Evolutionary conservation across 2,329 filamentous ascomycete genomes (phyloP), one percentile per base, ranked within the genome.

Genomic region (Harringtonia aguacate): DNA sequence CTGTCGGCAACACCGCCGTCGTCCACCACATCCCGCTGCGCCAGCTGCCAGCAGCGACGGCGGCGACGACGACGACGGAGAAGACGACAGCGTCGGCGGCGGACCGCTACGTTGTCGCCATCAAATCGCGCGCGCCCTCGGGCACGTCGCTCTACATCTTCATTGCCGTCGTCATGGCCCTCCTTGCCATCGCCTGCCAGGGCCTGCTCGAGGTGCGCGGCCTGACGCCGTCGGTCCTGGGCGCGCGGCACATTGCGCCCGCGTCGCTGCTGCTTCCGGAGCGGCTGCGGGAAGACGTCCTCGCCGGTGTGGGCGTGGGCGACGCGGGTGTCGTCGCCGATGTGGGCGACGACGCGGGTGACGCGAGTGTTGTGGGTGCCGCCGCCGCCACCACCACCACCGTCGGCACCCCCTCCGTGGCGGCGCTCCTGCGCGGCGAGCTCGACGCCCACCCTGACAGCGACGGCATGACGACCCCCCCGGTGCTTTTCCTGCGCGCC

Each of bases 1-100:
- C 84, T 39, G 79, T 94, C 53, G 82, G 79, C 48, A 89, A 88
- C 58, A 85, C 80, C 0, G 77, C 88, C 34, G 78, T 84, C 27
- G 80, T 94, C 22, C 86, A 94, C 61, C 83, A 78, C 33, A 79
- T 95, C 49, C 80, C 86, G 0, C 72, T 95, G 39, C 68, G 65
- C 50, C 67, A 64, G 48, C 29, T 47, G 44, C 42, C 45, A 54
- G 64, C 34, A 8, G 5, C 33, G 3, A 8, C 27, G 21, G 56
- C 45, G 59, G 58, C 41, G 64, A 61, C 44, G 60, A 56, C 0
- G 60, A 64, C 39, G 8, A 31, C 40, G 2, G 24, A 15, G 8
- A 35, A 29, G 17, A 12, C 30, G 9, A 17, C 15, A 20, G 28
- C 33, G 24, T 14, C 68, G 74, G 10, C 84, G n/a, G n/a, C n/a